Evolutionary conservation across 176 grass and related monocot species (phyloP).

Genomic region (Paspalum notatum): DNA sequence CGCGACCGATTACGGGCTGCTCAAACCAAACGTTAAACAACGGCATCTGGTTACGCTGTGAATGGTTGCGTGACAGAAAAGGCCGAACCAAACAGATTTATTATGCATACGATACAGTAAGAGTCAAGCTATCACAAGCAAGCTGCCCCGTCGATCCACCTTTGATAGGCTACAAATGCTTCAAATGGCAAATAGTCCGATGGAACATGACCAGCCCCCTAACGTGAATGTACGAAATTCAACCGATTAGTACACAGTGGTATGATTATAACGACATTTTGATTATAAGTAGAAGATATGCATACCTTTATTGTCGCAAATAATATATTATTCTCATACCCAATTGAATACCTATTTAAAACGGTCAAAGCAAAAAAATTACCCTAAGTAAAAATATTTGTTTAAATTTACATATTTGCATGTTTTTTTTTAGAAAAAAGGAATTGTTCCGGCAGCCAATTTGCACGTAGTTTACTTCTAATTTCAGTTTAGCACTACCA

Average conservation of each 20-base stretch:
- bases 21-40: too few relatives aligned
- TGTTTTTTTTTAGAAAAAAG: too few relatives aligned
- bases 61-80: too few relatives aligned
- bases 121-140: constrained; percentile 28
- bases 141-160: constrained; percentile 60
- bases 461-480: too few relatives aligned
- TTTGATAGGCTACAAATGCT: constrained; percentile 50
- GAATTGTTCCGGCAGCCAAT: too few relatives aligned
- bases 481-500: too few relatives aligned
- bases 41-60: too few relatives aligned
- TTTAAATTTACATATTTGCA: too few relatives aligned
- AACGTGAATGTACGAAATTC: background rate
- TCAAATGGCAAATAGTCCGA: constrained; percentile 69
- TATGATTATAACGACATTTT: too few relatives aligned
- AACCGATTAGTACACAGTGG: background rate
- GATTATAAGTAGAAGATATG: background rate
- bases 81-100: too few relatives aligned
- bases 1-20: too few relatives aligned
- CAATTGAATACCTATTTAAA: constrained; percentile 54
- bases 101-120: background rate
- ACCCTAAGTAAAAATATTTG: too few relatives aligned
- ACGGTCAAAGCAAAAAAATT: background rate
- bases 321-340: constrained; percentile 58
- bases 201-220: constrained; percentile 69
- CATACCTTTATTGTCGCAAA: constrained; percentile 67